phyloP scores from a whole-genome alignment of 129 eudicot species.

The Escallonia herrerae region DNA sequence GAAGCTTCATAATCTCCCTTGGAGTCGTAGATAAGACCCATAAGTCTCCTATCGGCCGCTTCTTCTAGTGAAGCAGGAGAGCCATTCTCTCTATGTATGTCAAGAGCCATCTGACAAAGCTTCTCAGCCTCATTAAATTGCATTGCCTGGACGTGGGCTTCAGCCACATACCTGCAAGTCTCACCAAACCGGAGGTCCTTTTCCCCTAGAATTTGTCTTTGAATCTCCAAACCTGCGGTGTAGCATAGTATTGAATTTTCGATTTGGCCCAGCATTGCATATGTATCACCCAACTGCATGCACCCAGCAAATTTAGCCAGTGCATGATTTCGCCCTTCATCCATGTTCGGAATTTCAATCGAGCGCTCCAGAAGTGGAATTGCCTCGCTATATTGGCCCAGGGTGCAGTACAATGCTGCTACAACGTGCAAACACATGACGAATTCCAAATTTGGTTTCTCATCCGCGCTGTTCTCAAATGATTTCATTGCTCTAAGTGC shows the following conservation, averaged over 20 bases:
- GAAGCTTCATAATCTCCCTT: constrained; percentile 56
- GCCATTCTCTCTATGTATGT: constrained; percentile 38
- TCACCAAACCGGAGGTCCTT: constrained; percentile 67
- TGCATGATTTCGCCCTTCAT: constrained; percentile 65
- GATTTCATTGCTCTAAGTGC: constrained; percentile 62
- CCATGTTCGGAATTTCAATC: constrained; percentile 64
- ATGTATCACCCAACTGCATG: constrained; percentile 86
- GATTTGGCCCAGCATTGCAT: constrained; percentile 68
- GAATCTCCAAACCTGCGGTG: constrained; percentile 76
- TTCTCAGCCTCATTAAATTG: constrained; percentile 57
- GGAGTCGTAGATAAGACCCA: constrained; percentile 63
- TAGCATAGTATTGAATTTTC: constrained; percentile 66
- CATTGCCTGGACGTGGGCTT: constrained; percentile 54
- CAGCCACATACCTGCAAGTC: constrained; percentile 70
- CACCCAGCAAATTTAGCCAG: constrained; percentile 88
- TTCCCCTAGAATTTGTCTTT: constrained; percentile 61
- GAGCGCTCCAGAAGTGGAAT: constrained; percentile 78
- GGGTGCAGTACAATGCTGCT: constrained; percentile 57
- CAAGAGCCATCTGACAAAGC: constrained; percentile 43
- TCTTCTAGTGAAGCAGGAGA: constrained; percentile 38
- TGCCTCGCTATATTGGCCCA: constrained; percentile 48
- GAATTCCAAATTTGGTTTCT: constrained; percentile 55
- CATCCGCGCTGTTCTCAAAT: constrained; percentile 39
- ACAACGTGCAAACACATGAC: constrained; percentile 86
- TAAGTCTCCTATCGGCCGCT: constrained; percentile 60